Base-by-base conservation (phyloP, 495 filamentous ascomycete genomes). In the Beverwykella pulmonaria region DNA sequence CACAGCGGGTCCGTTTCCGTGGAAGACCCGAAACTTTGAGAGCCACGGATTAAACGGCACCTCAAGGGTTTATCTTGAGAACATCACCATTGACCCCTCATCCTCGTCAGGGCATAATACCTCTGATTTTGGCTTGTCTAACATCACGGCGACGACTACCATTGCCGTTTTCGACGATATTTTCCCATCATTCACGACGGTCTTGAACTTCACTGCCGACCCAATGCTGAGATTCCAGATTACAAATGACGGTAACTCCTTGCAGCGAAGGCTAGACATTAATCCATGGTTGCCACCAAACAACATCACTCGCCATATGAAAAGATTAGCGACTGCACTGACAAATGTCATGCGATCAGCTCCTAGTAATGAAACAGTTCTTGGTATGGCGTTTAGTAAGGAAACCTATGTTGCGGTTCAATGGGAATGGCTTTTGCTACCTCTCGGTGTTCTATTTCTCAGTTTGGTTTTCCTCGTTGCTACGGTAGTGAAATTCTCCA, bases 221-320 rank as follows among this genome's bases (percentile, higher is more conserved):
- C 9, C 61, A 49, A 7, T 29, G 9, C 12, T 47, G 36, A 47
- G 29, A 46, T 56, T 29, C 52, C 12, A 48, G 39, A 1, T 14
- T 25, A 23, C 12, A 14, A 44, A 12, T 9, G 30, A 56, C 15
- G n/a, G 19, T 1, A 39, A 8, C 10, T 26, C 17, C 25, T 17
- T 23, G 5, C 5, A 15, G 20, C 30, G 26, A 19, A 14, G 15
- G 1, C 20, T 56, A 14, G 19, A 12, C 1, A 32, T 10, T 0
- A 56, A 48, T 34, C 61, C 61, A 12, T 63, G 61, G 61, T 48
- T 47, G 36, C 10, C 50, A 20, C 61, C 60, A 39, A 54, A 26
- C 10, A 63, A 63, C 25, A 17, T 63, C 12, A 63, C 48, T 7
- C 2, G 27, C 23, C 50, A 63, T 49, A 5, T 63, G 29, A 30